These are phyloP conservation scores for Penicillium glabrum DNA, from an alignment of 2,329 filamentous ascomycete species.

Conservation along the genomic window DNA sequence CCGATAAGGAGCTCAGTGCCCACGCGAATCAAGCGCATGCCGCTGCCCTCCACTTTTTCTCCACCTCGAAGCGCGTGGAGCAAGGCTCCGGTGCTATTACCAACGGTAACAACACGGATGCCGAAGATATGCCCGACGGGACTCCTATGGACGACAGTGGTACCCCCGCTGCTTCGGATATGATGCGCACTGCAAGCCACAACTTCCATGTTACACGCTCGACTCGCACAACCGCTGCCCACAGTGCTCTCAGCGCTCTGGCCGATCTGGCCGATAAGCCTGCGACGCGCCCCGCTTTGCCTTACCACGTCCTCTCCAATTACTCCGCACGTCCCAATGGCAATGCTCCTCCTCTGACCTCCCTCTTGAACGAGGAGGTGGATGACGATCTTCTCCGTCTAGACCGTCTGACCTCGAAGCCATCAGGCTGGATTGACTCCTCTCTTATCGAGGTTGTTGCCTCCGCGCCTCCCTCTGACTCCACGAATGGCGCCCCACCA, in stretches of 20 bases:
- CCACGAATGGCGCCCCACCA: constrained; percentile 28
- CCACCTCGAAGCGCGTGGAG: constrained; percentile 52
- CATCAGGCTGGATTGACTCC: constrained; percentile 43
- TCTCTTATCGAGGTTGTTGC: constrained; percentile 40
- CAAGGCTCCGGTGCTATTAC: constrained; percentile 39
- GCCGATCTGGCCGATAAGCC: constrained; percentile 56
- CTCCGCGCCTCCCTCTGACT: constrained; percentile 31
- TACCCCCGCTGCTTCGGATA: constrained; percentile 50
- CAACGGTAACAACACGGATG: constrained; percentile 44
- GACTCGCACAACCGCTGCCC: constrained; percentile 49
- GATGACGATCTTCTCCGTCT: constrained; percentile 48
- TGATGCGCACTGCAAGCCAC: constrained; percentile 61
- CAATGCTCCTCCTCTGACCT: constrained; percentile 43
- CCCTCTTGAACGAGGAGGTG: constrained; percentile 48
- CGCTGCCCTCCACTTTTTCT: constrained; percentile 59
- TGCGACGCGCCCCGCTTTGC: constrained; percentile 45
- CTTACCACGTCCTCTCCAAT: constrained; percentile 48
- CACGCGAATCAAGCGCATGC: constrained; percentile 62
- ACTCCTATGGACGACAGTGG: constrained; percentile 44
- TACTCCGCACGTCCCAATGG: constrained; percentile 46
- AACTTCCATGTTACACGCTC: constrained; percentile 57
- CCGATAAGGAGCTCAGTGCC: constrained; percentile 64
- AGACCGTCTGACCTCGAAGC: constrained; percentile 39
- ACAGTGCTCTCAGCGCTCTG: constrained; percentile 55
- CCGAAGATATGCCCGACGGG: constrained; percentile 39